Conservation (phyloP, 2,329 filamentous ascomycete genomes). For the Xylaria sp. region DNA sequence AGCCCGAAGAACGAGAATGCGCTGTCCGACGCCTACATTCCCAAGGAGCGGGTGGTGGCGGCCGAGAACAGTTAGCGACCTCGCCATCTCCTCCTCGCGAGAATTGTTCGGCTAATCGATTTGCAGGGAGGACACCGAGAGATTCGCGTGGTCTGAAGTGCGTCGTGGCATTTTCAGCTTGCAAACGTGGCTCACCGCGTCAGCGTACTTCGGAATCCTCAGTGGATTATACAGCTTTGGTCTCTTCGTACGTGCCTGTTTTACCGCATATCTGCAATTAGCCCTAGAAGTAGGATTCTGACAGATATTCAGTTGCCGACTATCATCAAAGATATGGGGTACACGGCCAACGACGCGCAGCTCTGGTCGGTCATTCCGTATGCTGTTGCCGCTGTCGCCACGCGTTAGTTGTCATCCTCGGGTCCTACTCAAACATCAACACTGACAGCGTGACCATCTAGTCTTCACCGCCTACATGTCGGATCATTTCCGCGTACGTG, state of each 20-base stretch:
- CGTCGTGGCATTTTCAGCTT: slow-evolving; percentile 67
- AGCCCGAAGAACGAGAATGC: slow-evolving; percentile 60
- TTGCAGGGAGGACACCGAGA: slow-evolving; percentile 53
- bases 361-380: slow-evolving; percentile 73
- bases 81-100: background rate
- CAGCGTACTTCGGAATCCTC: slow-evolving; percentile 68
- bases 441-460: slow-evolving; percentile 26
- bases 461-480: slow-evolving; percentile 67
- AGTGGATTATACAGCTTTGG: slow-evolving; percentile 71
- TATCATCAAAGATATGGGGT: slow-evolving; percentile 68
- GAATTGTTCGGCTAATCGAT: slow-evolving; percentile 33
- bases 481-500: slow-evolving; percentile 68
- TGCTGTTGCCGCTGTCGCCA: slow-evolving; percentile 66
- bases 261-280: background rate
- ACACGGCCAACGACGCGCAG: slow-evolving; percentile 66
- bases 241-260: slow-evolving; percentile 63
- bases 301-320: slow-evolving; percentile 63
- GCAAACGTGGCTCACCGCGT: slow-evolving; percentile 71
- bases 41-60: slow-evolving; percentile 45
- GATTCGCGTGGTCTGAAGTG: slow-evolving; percentile 70
- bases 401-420: slow-evolving; percentile 51
- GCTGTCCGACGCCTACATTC: slow-evolving; percentile 57
- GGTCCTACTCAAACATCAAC: slow-evolving; percentile 20
- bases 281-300: background rate
- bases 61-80: slow-evolving; percentile 48